Evolutionary conservation across 2,329 filamentous ascomycete species (phyloP), one percentile per base, ranked within the genome.

Genomic region (Mollisiaceae sp.): DNA sequence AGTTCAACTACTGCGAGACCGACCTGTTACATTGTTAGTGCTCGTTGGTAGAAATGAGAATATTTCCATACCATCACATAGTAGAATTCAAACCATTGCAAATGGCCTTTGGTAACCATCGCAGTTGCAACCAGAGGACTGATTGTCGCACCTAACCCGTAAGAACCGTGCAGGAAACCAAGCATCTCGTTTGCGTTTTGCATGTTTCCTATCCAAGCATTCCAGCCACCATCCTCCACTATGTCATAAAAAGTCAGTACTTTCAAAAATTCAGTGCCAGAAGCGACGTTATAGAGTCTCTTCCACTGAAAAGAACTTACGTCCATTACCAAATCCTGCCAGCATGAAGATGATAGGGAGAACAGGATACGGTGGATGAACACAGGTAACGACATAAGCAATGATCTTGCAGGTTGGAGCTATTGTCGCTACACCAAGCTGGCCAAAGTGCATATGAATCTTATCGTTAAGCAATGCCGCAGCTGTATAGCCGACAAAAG

Each of bases 71-170:
- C 55, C 88, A 93, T 91, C 59, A 93, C 78, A 73, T 92, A 93
- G 77, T 92, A 94, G 77, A 90, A 94, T 12, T 80, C 81, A 71
- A 88, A 92, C 92, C 92, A 95, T 0, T 80, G 80, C 59, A 89
- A 74, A 4, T 79, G 70, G 0, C 79, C 86, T 69, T 86, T 87
- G 0, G 89, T 87, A 41, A 94, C 85, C 85, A 94, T 89, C 9
- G 85, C 84, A 0, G 91, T 93, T 1, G 67, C 68, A 39, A 72
- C 65, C 27, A 72, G 55, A 0, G 91, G 91, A 4, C 84, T 82
- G 11, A 93, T 79, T 0, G 90, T 89, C 0, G 88, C 91, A 0
- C 91, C 91, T 0, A 91, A 73, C 0, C 90, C 90, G 73, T 93
- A 94, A 32, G 86, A 85, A 0, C 87, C 90, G 75, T 93, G 91